Base-by-base conservation (phyloP, 495 filamentous ascomycete genomes). In the Talaromyces thailandensis region DNA sequence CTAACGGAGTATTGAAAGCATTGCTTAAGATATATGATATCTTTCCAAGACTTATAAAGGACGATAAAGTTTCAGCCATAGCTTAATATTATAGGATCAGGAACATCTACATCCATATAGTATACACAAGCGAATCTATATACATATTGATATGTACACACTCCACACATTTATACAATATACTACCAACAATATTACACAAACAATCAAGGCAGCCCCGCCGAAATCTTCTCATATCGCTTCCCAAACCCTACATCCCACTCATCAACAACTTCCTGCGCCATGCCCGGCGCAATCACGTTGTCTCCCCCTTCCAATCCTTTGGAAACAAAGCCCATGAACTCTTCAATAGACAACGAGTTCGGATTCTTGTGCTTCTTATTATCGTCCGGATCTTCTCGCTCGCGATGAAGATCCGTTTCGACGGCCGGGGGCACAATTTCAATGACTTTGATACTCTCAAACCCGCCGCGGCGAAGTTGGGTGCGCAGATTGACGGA, bases 41-140 rank as follows among this genome's bases (percentile, higher is more conserved):
- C n/a, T n/a, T n/a, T n/a, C n/a, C n/a, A n/a, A n/a, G n/a, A n/a
- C n/a, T n/a, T n/a, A n/a, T n/a, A n/a, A n/a, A n/a, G n/a, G n/a
- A 23, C 82, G 81, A 4, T 81, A 80, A 6, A 79, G 68, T 7
- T 85, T 84, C 69, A 64, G 62, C 23, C n/a, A n/a, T n/a, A n/a
- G n/a, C n/a, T n/a, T n/a, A n/a, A n/a, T n/a, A n/a, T n/a, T n/a
- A n/a, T n/a, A n/a, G n/a, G n/a, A n/a, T n/a, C n/a, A n/a, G n/a
- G n/a, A n/a, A n/a, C n/a, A 6, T 28, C 29, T 31, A 31, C 29
- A 9, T 31, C 29, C 29, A 31, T 31, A 31, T 31, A 31, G 29
- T 9, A 31, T 31, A 31, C 6, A 31, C 29, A 31, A 31, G 5
- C 29, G 29, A 28, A 28, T 31, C 32, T 37, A 37, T 7, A 7